Conservation (phyloP, 768 basidiomycete species). For the Exidia glandulosa region DNA sequence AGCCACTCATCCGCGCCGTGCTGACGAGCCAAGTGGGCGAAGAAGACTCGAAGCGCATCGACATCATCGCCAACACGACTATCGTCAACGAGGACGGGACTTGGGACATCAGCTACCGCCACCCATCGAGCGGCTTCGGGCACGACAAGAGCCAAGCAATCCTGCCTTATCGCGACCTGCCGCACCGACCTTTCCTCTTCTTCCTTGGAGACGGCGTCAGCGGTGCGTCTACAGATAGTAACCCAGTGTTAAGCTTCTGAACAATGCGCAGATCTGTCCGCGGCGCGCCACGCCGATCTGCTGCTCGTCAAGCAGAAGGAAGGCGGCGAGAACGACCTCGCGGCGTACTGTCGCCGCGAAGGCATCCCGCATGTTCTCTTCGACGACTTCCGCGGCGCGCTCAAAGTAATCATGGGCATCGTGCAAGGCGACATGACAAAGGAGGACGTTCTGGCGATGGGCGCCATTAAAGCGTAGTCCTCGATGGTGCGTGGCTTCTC, state of each 20-base stretch:
- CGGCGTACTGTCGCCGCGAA: conserved; percentile 68
- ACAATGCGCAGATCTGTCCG: conserved; percentile 62
- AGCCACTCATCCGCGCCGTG: conserved; percentile 83
- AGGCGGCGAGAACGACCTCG: conserved; percentile 77
- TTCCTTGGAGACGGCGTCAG: conserved; percentile 99
- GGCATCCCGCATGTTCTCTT: conserved; percentile 75
- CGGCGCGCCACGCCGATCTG: conserved; percentile 83
- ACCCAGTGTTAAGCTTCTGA: background rate
- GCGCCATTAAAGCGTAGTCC: background rate
- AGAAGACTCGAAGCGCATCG: conserved; percentile 56
- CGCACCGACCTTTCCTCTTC: conserved; percentile 69
- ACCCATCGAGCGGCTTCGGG: conserved; percentile 81
- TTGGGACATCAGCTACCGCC: conserved; percentile 80
- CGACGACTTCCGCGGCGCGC: conserved; percentile 52
- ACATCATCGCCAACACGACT: conserved; percentile 92
- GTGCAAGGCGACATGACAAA: conserved; percentile 60
- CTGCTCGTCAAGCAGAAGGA: conserved; percentile 85
- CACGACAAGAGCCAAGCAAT: conserved; percentile 97
- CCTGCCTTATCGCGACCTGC: conserved; percentile 70
- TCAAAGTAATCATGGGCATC: conserved; percentile 40
- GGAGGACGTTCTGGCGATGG: conserved; percentile 31
- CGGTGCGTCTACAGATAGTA: conserved; percentile 36
- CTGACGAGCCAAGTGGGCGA: conserved; percentile 72
- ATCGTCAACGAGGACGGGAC: conserved; percentile 47
- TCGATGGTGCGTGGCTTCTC: too few relatives aligned